Percentiles rank a stretch among this genome's conserved stretches.
These are phyloP conservation scores for Teunomyces barrocoloradensis DNA, from an alignment of 805 yeast species.

Conservation along the genomic window DNA sequence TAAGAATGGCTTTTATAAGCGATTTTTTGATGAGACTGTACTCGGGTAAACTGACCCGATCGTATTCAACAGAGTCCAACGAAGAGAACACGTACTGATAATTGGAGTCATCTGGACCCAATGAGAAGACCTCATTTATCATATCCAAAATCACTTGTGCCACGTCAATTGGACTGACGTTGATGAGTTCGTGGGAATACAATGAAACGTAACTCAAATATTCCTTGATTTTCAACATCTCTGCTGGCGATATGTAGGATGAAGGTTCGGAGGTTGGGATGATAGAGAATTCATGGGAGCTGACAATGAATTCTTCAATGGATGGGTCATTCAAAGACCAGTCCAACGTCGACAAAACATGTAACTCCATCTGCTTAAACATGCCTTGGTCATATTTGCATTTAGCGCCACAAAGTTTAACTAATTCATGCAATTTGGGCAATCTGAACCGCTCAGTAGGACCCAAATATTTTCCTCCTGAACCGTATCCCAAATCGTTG, in stretches of 20 bases:
- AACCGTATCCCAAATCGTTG: constrained; percentile 40
- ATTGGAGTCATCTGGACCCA: constrained; percentile 6
- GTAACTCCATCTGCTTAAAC: constrained; percentile 73
- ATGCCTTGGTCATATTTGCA: constrained; percentile 47
- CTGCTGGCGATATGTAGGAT: constrained; percentile 12
- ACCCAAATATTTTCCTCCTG: constrained; percentile 61
- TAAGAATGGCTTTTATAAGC: constrained; percentile 25
- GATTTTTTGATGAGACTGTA: constrained; percentile 21
- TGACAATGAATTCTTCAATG: constrained; percentile 36
- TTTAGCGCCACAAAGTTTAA: constrained; percentile 64
- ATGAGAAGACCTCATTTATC: constrained; percentile 14
- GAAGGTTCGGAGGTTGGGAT: not conserved
- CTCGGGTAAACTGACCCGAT: not conserved
- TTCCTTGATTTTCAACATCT: constrained; percentile 47
- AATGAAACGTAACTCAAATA: constrained; percentile 49
- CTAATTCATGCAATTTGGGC: constrained; percentile 70
- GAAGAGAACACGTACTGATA: constrained; percentile 7
- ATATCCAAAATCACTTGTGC: constrained; percentile 30
- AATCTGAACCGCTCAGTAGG: constrained; percentile 74
- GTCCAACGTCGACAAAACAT: constrained; percentile 64
- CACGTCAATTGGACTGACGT: constrained; percentile 25
- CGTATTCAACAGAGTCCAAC: not conserved
- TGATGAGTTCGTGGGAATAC: constrained; percentile 46
- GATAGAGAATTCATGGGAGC: constrained; percentile 28
- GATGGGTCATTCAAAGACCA: constrained; percentile 70